phyloP scores from a whole-genome alignment of 2,329 filamentous ascomycete genomes.

The Penicillium sp. region DNA sequence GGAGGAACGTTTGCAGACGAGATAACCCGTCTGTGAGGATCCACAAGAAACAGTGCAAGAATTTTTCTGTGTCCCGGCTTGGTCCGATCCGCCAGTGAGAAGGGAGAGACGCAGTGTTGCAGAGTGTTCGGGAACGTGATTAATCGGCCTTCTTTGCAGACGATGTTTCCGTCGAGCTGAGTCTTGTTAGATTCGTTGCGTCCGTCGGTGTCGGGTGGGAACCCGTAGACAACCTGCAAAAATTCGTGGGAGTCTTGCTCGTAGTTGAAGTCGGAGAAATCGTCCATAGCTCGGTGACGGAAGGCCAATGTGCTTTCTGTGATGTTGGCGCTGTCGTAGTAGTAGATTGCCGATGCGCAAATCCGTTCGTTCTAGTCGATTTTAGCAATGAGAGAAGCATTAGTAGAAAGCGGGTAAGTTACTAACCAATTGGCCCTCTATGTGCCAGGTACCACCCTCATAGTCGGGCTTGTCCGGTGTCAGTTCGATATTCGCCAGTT shows the following conservation, averaged over 20 bases:
- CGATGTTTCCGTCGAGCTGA: constrained; percentile 18
- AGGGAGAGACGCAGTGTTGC: constrained; percentile 25
- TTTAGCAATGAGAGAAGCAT: neutral
- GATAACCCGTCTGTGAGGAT: constrained; percentile 25
- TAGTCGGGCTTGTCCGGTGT: constrained; percentile 16
- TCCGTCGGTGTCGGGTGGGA: constrained; percentile 20
- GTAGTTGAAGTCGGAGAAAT: constrained; percentile 29
- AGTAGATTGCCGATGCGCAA: constrained; percentile 64
- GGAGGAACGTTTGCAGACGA: constrained; percentile 29
- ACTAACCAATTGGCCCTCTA: constrained; percentile 20
- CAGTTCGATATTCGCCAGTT: constrained; percentile 20
- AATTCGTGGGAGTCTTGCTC: constrained; percentile 10
- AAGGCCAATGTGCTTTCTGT: constrained; percentile 56
- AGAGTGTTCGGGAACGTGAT: constrained; percentile 22
- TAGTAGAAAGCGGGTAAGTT: neutral
- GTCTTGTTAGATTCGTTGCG: constrained; percentile 7
- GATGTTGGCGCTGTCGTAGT: constrained; percentile 64
- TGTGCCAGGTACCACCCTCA: constrained; percentile 17
- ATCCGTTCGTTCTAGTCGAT: constrained; percentile 59
- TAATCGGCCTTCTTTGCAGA: constrained; percentile 17
- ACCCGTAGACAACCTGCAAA: constrained; percentile 13
- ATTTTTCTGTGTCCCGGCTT: constrained; percentile 28
- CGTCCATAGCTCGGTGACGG: constrained; percentile 34
- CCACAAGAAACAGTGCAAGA: constrained; percentile 27
- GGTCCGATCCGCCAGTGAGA: constrained; percentile 20